Percentiles rank a stretch among this genome's conserved stretches.
These are phyloP conservation scores for Phanerochaete sordida DNA, from an alignment of 768 basidiomycete genomes.

Conservation along the genomic window DNA sequence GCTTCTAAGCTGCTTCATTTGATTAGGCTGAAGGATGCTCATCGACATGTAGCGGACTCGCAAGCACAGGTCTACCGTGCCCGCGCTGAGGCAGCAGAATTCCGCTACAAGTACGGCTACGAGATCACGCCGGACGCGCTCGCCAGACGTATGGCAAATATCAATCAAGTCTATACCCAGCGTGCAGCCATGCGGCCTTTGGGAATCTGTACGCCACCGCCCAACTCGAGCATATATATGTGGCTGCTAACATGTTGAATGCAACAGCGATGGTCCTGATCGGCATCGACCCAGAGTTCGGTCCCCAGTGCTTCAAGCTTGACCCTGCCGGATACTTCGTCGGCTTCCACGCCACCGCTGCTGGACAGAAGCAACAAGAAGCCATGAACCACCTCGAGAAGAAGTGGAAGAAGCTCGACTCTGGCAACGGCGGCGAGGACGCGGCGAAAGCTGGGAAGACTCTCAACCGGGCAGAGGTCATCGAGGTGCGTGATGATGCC, in stretches of 20 bases:
- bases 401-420: slow-evolving; percentile 94
- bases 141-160: slow-evolving; percentile 90
- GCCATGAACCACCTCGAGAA: slow-evolving; percentile 99
- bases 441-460: slow-evolving; percentile 70
- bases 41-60: slow-evolving; percentile 69
- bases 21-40: not conserved
- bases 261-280: slow-evolving; percentile 89
- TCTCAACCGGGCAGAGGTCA: slow-evolving; percentile 73
- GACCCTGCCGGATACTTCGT: slow-evolving; percentile 99
- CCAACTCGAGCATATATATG: not conserved
- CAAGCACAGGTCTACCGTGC: slow-evolving; percentile 86
- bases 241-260: not conserved
- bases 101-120: slow-evolving; percentile 95
- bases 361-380: slow-evolving; percentile 97
- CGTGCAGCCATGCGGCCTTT: slow-evolving; percentile 95
- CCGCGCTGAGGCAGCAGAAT: slow-evolving; percentile 84
- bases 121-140: slow-evolving; percentile 98
- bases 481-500: slow-evolving; percentile 62
- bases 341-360: slow-evolving; percentile 95
- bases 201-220: slow-evolving; percentile 74
- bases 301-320: slow-evolving; percentile 97
- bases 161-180: slow-evolving; percentile 99
- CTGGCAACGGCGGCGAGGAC: slow-evolving; percentile 75
- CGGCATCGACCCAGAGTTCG: slow-evolving; percentile 84
- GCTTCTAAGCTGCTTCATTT: no score